phyloP scores from a whole-genome alignment of 2,329 filamentous ascomycete genomes.

The Thermoascus crustaceus region DNA sequence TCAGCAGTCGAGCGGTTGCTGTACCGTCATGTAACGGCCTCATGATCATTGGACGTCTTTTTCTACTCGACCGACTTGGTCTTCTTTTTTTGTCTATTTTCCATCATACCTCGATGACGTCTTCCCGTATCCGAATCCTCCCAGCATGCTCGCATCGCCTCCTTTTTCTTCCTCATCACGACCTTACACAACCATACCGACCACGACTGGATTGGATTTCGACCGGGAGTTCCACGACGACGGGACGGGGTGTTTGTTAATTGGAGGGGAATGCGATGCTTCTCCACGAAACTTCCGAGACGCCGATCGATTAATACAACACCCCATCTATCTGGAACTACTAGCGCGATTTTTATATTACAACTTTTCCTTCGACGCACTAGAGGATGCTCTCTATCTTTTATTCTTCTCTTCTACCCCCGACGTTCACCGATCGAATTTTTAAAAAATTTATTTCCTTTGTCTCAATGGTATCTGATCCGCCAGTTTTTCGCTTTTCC shows the following conservation, averaged over 20 bases:
- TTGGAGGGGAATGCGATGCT: neutral
- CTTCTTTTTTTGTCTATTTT: constrained; percentile 10
- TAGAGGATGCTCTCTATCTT: constrained; percentile 1
- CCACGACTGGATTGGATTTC: neutral
- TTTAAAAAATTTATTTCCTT: constrained; percentile 1
- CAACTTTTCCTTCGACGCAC: neutral
- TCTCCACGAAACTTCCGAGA: neutral
- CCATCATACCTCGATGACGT: constrained; percentile 10
- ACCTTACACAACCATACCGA: constrained; percentile 12
- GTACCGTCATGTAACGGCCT: constrained; percentile 73
- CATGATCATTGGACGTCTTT: constrained; percentile 19
- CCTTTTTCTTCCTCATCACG: constrained; percentile 6
- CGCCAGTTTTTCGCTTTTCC: neutral
- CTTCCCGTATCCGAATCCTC: constrained; percentile 11
- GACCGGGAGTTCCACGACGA: neutral
- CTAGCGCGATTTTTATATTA: neutral
- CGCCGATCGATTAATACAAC: neutral
- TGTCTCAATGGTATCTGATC: constrained; percentile 1
- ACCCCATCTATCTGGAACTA: neutral
- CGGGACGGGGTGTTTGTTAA: neutral
- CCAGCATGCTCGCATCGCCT: constrained; percentile 13
- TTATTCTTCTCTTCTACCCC: neutral
- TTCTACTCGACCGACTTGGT: constrained; percentile 6
- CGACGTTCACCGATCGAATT: constrained; percentile 1
- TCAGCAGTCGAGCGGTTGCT: constrained; percentile 87